These are phyloP conservation scores for Notholithocarpus densiflorus DNA, from an alignment of 306 rosid genomes.

Conservation along the genomic window DNA sequence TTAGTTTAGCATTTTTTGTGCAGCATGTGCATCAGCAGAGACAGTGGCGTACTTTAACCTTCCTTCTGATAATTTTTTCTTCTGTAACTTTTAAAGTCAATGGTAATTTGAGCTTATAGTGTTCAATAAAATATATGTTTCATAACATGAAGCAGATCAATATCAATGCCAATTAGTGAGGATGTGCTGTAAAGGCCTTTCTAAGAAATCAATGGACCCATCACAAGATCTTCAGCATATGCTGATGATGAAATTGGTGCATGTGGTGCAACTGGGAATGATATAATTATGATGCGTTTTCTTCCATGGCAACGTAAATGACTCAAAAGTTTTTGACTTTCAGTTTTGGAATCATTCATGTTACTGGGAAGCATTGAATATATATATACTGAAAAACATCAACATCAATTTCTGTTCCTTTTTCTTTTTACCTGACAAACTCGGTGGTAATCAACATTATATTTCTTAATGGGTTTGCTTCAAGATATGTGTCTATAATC, in stretches of 20 bases:
- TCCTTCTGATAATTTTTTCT: too few species aligned
- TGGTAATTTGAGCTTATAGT: not conserved
- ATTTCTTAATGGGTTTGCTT: not conserved
- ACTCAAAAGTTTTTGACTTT: slow-evolving; percentile 3
- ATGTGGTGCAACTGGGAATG: slow-evolving; percentile 71
- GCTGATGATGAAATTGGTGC: slow-evolving; percentile 69
- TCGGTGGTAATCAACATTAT: not conserved
- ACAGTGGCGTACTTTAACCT: too few species aligned
- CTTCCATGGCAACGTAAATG: slow-evolving; percentile 2
- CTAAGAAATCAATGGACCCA: slow-evolving; percentile 54
- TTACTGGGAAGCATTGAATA: not conserved
- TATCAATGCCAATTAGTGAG: not conserved
- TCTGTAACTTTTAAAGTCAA: not conserved
- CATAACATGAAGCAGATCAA: not conserved
- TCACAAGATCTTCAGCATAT: slow-evolving; percentile 84
- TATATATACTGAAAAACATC: not conserved
- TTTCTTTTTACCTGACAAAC: not conserved
- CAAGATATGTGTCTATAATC: not conserved
- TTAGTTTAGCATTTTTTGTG: too few species aligned
- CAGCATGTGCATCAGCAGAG: too few species aligned
- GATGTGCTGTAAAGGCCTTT: not conserved
- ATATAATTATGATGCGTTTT: slow-evolving; percentile 73
- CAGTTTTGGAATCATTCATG: slow-evolving; percentile 12
- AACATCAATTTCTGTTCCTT: not conserved
- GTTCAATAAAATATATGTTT: not conserved